A percentile compares a stretch with the other conserved stretches of the same genome.
Conservation (phyloP, 2,329 filamentous ascomycete genomes). For the Sphaerulina musiva region DNA sequence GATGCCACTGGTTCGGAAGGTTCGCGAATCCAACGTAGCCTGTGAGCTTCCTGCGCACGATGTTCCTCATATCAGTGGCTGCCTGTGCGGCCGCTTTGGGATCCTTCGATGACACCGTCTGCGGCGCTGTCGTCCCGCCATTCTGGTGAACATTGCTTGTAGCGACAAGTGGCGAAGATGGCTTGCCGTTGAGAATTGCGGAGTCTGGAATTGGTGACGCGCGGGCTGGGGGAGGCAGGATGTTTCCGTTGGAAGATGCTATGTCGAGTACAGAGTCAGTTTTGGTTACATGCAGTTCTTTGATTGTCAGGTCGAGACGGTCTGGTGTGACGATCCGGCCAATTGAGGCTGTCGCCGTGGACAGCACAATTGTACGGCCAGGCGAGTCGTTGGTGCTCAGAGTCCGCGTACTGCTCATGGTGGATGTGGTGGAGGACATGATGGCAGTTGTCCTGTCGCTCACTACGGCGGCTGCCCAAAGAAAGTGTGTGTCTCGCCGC, state of each 20-base stretch:
- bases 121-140: slow-evolving; percentile 43
- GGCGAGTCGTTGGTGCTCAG: slow-evolving; percentile 13
- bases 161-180: slow-evolving; percentile 51
- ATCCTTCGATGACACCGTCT: slow-evolving; percentile 60
- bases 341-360: slow-evolving; percentile 20
- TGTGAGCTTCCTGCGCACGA: slow-evolving; percentile 95
- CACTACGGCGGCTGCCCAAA: slow-evolving; percentile 12
- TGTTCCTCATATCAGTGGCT: slow-evolving; percentile 67
- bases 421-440: slow-evolving; percentile 20
- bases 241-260: slow-evolving; percentile 42
- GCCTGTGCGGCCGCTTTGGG: slow-evolving; percentile 51
- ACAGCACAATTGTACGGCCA: slow-evolving; percentile 16
- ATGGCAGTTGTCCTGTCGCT: slow-evolving; percentile 7
- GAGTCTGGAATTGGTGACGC: slow-evolving; percentile 42
- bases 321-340: slow-evolving; percentile 22
- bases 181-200: slow-evolving; percentile 45
- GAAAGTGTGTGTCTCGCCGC: slow-evolving; percentile 15
- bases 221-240: slow-evolving; percentile 40
- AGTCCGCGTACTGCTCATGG: slow-evolving; percentile 13
- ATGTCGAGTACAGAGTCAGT: slow-evolving; percentile 13
- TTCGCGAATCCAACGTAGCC: slow-evolving; percentile 99
- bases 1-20: slow-evolving; percentile 98
- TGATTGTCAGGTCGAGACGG: slow-evolving; percentile 20
- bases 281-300: slow-evolving; percentile 8
- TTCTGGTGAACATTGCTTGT: slow-evolving; percentile 52